Evolutionary conservation across 73 alveolate species (phyloP).

Genomic region (Paramecium bursaria): DNA sequence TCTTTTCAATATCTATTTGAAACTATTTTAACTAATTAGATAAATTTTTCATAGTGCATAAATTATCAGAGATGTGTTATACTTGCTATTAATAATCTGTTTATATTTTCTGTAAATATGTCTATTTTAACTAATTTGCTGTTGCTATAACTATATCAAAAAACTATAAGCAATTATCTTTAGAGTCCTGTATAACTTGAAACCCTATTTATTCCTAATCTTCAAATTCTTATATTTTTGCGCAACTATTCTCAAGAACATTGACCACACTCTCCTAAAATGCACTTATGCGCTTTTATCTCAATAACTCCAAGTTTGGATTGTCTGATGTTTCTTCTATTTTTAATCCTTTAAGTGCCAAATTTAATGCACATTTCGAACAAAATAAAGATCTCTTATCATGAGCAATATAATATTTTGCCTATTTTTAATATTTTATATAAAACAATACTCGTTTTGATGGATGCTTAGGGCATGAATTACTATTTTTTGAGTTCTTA

Average conservation of each 20-base stretch:
- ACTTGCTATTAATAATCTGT: background rate
- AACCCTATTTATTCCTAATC: background rate
- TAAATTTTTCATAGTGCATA: background rate
- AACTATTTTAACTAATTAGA: constrained; percentile 12
- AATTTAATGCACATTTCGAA: constrained; percentile 54
- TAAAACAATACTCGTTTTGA: background rate
- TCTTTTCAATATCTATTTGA: constrained; percentile 43
- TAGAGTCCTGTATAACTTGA: background rate
- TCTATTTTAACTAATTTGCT: constrained; percentile 25
- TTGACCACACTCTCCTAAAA: constrained; percentile 18
- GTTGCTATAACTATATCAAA: constrained; percentile 33
- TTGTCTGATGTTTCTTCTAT: constrained; percentile 26
- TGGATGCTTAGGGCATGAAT: constrained; percentile 31
- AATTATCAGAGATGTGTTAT: background rate
- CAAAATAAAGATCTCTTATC: constrained; percentile 43
- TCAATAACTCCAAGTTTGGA: constrained; percentile 19
- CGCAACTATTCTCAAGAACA: background rate
- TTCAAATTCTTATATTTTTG: background rate
- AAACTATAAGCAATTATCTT: background rate
- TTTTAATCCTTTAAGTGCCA: constrained; percentile 31
- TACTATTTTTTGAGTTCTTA: constrained; percentile 16
- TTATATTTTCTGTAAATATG: constrained; percentile 6
- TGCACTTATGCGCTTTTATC: constrained; percentile 24
- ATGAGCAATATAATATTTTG: constrained; percentile 9
- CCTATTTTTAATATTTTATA: background rate